Conservation (phyloP, 116 monocot species). For the Trichopus zeylanicus region DNA sequence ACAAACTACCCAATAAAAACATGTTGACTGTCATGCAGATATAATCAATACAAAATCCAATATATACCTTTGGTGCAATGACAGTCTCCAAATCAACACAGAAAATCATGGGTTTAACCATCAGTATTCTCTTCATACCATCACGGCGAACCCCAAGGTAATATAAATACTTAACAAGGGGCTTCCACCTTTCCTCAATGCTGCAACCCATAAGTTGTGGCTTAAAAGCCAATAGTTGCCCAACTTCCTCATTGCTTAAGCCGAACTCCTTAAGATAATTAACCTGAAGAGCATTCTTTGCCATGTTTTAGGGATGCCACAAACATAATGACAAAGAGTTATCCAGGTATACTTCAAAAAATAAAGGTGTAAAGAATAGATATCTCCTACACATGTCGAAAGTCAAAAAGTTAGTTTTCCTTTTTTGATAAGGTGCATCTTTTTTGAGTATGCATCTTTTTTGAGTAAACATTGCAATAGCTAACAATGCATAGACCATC, state of each 20-base stretch:
- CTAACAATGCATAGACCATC: too few species aligned
- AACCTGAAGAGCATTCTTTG: constrained; percentile 38
- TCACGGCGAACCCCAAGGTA: constrained; percentile 78
- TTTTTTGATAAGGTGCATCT: too few species aligned
- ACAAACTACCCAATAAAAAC: too few species aligned
- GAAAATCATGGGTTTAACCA: constrained; percentile 80
- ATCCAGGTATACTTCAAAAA: too few species aligned
- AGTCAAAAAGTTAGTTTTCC: too few species aligned
- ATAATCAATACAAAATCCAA: background rate
- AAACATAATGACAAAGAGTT: background rate
- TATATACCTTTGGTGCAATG: constrained; percentile 81
- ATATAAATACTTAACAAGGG: constrained; percentile 86
- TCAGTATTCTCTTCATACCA: constrained; percentile 87
- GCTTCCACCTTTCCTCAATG: constrained; percentile 92
- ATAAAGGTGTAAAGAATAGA: too few species aligned
- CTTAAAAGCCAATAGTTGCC: constrained; percentile 60
- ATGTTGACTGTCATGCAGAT: too few species aligned
- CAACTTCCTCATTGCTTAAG: constrained; percentile 53
- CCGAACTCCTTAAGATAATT: constrained; percentile 86
- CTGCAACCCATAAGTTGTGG: constrained; percentile 94
- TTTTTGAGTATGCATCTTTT: too few species aligned
- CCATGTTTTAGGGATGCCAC: background rate
- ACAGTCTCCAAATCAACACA: constrained; percentile 81
- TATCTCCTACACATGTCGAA: too few species aligned
- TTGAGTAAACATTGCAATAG: too few species aligned